These are phyloP conservation scores for Rhodotorula sp. DNA, from an alignment of 1,284 basidiomycete genomes.

Conservation along the genomic window DNA sequence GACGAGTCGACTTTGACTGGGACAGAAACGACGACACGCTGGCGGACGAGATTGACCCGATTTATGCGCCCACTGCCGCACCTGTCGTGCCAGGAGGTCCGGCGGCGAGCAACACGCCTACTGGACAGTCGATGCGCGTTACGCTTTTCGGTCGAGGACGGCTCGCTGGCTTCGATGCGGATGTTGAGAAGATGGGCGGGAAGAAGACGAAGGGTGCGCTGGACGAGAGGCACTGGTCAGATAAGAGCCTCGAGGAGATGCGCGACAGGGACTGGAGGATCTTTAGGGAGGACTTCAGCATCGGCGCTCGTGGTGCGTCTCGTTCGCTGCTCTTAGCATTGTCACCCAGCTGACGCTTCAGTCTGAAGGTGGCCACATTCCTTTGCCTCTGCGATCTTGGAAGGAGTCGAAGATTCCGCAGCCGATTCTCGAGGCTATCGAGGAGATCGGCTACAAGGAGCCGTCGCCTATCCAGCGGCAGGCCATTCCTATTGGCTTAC, in stretches of 20 bases:
- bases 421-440: conserved; percentile 76
- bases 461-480: conserved; percentile 96
- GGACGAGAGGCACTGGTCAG: conserved; percentile 94
- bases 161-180: conserved; percentile 40
- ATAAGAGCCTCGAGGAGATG: conserved; percentile 93
- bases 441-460: conserved; percentile 90
- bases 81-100: not conserved
- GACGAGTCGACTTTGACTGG: conserved; percentile 97
- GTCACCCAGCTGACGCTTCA: not conserved
- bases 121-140: conserved; percentile 12
- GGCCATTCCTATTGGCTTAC: conserved; percentile 94
- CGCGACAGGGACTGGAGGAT: conserved; percentile 98
- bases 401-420: conserved; percentile 78
- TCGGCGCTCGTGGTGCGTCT: conserved; percentile 72
- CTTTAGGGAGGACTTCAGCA: conserved; percentile 97
- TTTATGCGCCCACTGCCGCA: conserved; percentile 38
- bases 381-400: conserved; percentile 89
- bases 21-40: conserved; percentile 89
- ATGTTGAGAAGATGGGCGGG: conserved; percentile 25
- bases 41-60: conserved; percentile 46
- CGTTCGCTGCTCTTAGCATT: not conserved
- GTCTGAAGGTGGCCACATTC: conserved; percentile 76
- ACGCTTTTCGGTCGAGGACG: conserved; percentile 34
- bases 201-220: conserved; percentile 60
- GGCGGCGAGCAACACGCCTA: not conserved